Evolutionary conservation across 1,284 basidiomycete genomes (phyloP).

Genomic region (Wallemia ichthyophaga): DNA sequence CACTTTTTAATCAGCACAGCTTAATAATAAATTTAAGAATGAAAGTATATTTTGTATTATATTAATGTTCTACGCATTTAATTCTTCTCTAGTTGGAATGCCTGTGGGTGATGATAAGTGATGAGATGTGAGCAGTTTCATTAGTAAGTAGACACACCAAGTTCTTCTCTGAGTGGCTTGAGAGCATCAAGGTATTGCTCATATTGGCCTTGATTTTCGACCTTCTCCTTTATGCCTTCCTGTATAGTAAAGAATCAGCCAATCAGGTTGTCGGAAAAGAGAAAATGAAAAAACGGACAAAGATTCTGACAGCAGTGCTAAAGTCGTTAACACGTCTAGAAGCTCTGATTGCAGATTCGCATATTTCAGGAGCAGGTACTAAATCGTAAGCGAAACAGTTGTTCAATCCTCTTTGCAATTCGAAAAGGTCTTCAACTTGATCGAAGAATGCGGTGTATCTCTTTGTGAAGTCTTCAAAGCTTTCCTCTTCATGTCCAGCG

Average conservation of each 20-base stretch:
- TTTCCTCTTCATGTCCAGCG: constrained; percentile 42
- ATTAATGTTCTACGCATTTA: neutral
- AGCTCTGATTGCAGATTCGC: constrained; percentile 68
- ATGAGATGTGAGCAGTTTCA: neutral
- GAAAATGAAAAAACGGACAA: constrained; percentile 19
- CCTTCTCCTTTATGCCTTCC: constrained; percentile 63
- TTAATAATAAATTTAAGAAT: neutral
- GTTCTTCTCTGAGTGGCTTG: constrained; percentile 51
- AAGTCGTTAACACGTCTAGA: constrained; percentile 84
- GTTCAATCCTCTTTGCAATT: constrained; percentile 90
- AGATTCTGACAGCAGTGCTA: constrained; percentile 78
- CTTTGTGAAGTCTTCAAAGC: constrained; percentile 73
- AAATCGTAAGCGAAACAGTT: constrained; percentile 98
- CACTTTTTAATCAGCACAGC: neutral
- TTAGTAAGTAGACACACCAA: constrained; percentile 30
- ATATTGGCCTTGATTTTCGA: constrained; percentile 81
- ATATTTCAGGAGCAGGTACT: constrained; percentile 62
- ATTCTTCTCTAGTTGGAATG: neutral
- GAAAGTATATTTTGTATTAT: neutral
- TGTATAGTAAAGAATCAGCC: neutral
- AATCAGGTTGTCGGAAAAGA: neutral
- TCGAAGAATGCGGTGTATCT: constrained; percentile 85
- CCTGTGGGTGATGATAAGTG: neutral
- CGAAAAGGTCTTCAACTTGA: constrained; percentile 75
- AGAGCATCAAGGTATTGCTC: constrained; percentile 65